Base-by-base conservation (phyloP, 305 asterid species). In the Fraxinus xanthoxyloides region DNA sequence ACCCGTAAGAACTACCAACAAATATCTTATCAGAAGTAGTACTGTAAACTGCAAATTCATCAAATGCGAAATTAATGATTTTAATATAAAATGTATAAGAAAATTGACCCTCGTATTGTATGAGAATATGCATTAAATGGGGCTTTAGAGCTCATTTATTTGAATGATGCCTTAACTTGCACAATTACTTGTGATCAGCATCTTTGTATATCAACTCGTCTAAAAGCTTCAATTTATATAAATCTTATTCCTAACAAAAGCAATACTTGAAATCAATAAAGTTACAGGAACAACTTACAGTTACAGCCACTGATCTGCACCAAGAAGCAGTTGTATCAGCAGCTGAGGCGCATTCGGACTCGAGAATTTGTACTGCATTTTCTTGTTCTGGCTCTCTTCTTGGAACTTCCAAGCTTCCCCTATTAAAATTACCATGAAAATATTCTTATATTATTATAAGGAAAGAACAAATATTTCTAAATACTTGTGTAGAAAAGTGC, bases 41-140 rank as follows among this genome's bases (percentile, higher is more conserved):
- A 93, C 89, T 3, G 99, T 94, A 69, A 94, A 86, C 99, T 95
- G 97, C 93, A 82, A 48, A 80, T 76, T 82, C 13, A 1, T 21
- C 26, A 21, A 65, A 31, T 19, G 15, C 21, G 9, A 9, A 73
- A 31, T 13, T 3, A 67, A 5, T 38, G 31, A 28, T 17, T 19
- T 74, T 2, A 43, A 23, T 28, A 34, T 30, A 13, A 26, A 72
- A 15, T 4, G 3, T 5, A 7, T 7, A 28, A 28, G 30, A 59
- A 59, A n/a, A 59, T n/a, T n/a, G 28, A 59, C 69, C 30, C 23
- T 56, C 10, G 4, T 56, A n/a, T 56, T 12, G 17, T 10, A 35
- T 35, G 63, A 51, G 23, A 51, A 51, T 51, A n/a, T 17, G 63
- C 2, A 7, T 12, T 13, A 7, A 38, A 38, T 38, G 13, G 46